Evolutionary conservation across 2,329 filamentous ascomycete species (phyloP).

Genomic region (Neonectria ditissima): DNA sequence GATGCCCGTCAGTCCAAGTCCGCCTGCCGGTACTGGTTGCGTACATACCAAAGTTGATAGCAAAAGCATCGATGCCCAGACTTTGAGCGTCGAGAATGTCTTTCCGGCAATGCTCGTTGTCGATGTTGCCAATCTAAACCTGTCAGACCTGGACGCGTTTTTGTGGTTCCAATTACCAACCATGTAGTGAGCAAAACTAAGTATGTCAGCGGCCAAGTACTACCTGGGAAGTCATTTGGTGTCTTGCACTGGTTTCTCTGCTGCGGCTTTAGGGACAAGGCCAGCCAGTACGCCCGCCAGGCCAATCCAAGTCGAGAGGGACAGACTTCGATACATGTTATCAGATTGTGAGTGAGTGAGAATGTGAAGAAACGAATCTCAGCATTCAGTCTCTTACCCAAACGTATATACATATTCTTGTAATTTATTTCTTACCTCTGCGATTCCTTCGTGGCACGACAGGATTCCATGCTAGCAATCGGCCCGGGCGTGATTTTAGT

Average conservation of each 20-base stretch:
- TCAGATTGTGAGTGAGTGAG: background rate
- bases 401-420: too few species aligned
- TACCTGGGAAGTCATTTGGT: background rate
- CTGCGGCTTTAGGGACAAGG: background rate
- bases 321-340: conserved; percentile 2
- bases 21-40: background rate
- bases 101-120: conserved; percentile 5
- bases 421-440: too few species aligned
- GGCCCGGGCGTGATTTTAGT: too few species aligned
- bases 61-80: conserved; percentile 22
- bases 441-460: too few species aligned
- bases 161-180: background rate
- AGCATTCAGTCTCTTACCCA: too few species aligned
- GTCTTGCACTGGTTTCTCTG: conserved; percentile 20
- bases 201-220: background rate
- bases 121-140: conserved; percentile 10
- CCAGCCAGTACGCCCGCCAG: background rate
- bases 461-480: too few species aligned
- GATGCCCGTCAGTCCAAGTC: background rate
- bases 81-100: conserved; percentile 21
- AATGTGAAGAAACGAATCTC: background rate
- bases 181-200: conserved; percentile 24
- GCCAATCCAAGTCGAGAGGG: background rate
- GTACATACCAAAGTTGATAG: conserved; percentile 20
- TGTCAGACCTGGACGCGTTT: background rate